Evolutionary conservation across 305 asterid species (phyloP).

Genomic region (Stenogyne calaminthoides): DNA sequence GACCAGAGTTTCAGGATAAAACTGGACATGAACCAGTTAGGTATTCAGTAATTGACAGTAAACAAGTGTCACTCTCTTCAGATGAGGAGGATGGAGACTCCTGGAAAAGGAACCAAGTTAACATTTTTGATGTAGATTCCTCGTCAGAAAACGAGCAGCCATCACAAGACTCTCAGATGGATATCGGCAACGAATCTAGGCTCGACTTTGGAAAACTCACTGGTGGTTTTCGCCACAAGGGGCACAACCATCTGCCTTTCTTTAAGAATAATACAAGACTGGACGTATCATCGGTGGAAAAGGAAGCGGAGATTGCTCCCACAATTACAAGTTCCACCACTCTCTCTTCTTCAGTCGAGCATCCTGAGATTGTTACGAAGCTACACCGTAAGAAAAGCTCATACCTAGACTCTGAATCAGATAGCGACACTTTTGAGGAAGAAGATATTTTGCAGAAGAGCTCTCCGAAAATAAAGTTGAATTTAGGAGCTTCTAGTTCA

Average conservation of each 20-base stretch:
- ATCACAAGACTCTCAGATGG: slow-evolving; percentile 27
- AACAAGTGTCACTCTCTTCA: slow-evolving; percentile 29
- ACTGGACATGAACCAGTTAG: not conserved
- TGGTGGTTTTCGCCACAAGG: slow-evolving; percentile 82
- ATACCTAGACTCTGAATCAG: slow-evolving; percentile 34
- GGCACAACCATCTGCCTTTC: slow-evolving; percentile 52
- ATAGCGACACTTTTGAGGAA: slow-evolving; percentile 52
- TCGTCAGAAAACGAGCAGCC: slow-evolving; percentile 34
- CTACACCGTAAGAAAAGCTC: slow-evolving; percentile 35
- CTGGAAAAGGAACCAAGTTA: no score
- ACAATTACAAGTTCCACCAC: slow-evolving; percentile 8
- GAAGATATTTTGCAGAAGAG: slow-evolving; percentile 31
- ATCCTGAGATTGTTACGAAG: slow-evolving; percentile 24
- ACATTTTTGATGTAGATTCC: slow-evolving; percentile 28
- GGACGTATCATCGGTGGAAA: slow-evolving; percentile 34
- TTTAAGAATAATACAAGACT: slow-evolving; percentile 38
- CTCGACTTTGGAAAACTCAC: slow-evolving; percentile 68
- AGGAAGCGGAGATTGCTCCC: slow-evolving; percentile 27
- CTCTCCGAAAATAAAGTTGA: slow-evolving; percentile 31
- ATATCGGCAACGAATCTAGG: slow-evolving; percentile 37
- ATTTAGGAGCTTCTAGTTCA: slow-evolving; percentile 38
- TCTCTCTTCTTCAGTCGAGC: slow-evolving; percentile 27
- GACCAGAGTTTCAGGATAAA: slow-evolving; percentile 13
- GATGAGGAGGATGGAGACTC: no score
- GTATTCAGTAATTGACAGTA: slow-evolving; percentile 32